Conservation (phyloP, 2,329 filamentous ascomycete species). For the Tolypocladium guangdongense region DNA sequence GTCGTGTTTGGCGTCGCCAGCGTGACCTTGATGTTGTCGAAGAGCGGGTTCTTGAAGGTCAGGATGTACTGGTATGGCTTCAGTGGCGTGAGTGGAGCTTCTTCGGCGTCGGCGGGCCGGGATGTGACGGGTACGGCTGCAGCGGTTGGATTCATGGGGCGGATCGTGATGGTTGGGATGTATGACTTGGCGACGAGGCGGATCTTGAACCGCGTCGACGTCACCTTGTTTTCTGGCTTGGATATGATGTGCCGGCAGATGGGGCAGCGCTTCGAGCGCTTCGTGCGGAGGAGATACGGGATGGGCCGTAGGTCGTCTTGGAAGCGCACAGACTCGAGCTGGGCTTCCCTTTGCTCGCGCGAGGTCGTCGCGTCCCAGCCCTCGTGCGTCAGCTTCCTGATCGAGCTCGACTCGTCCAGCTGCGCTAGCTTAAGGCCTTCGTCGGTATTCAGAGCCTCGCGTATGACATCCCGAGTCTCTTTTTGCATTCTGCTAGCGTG, state of each 20-base stretch:
- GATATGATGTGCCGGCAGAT: conserved; percentile 90
- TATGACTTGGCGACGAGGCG: conserved; percentile 79
- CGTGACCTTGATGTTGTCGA: conserved; percentile 78
- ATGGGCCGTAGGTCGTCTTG: conserved; percentile 68
- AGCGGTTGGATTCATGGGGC: conserved; percentile 40
- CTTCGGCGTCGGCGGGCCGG: conserved; percentile 18
- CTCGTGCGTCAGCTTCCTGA: conserved; percentile 45
- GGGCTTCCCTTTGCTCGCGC: conserved; percentile 34
- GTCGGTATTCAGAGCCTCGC: conserved; percentile 58
- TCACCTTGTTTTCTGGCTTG: conserved; percentile 85
- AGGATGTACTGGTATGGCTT: conserved; percentile 68
- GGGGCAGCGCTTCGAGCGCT: conserved; percentile 87
- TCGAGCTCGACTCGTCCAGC: conserved; percentile 49
- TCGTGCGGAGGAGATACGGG: conserved; percentile 75
- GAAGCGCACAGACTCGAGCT: conserved; percentile 50
- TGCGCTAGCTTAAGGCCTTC: conserved; percentile 62
- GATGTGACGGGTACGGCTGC: conserved; percentile 22
- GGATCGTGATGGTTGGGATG: conserved; percentile 71
- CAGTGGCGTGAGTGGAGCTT: conserved; percentile 39
- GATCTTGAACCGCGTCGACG: conserved; percentile 84
- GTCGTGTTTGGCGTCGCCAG: conserved; percentile 75
- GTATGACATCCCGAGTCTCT: conserved; percentile 61
- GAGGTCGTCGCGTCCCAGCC: conserved; percentile 56
- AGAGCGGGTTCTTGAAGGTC: conserved; percentile 88
- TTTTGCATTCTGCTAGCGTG: conserved; percentile 54